Conservation (phyloP, 2,329 filamentous ascomycete species). For the Penicillium aurantiogriseum region DNA sequence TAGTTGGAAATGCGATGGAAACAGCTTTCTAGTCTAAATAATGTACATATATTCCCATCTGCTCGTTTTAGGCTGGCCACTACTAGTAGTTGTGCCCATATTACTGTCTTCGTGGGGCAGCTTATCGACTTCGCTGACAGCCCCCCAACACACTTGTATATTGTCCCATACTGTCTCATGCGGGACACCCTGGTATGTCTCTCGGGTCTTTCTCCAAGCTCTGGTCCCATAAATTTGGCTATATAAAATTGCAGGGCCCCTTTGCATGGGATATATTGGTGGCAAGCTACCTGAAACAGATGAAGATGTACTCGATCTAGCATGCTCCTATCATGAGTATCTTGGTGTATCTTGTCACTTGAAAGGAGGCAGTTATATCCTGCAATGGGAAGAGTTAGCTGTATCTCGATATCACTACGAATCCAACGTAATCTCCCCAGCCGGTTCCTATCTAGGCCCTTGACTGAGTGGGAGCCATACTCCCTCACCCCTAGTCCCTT, state of each 20-base stretch:
- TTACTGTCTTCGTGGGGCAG: neutral
- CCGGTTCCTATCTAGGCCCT: neutral
- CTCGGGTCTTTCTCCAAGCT: neutral
- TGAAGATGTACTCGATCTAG: neutral
- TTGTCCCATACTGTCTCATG: neutral
- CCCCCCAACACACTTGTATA: neutral
- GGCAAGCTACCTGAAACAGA: no score
- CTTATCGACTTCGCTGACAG: neutral
- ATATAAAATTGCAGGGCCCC: neutral
- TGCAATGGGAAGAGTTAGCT: neutral
- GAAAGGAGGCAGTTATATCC: neutral
- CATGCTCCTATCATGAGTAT: no score
- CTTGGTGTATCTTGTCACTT: neutral
- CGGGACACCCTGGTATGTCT: neutral
- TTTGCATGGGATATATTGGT: neutral
- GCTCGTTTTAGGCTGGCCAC: neutral
- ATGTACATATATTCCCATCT: neutral
- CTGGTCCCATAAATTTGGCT: neutral
- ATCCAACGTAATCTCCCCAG: neutral
- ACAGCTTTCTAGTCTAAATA: neutral
- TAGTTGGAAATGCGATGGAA: no score
- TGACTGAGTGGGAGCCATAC: neutral
- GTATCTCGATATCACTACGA: neutral
- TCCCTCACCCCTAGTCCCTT: neutral
- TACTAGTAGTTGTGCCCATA: neutral